Evolutionary conservation across 2,329 filamentous ascomycete genomes (phyloP), one percentile per base, ranked within the genome.

Genomic region (Alternaria novae-zelandiae): DNA sequence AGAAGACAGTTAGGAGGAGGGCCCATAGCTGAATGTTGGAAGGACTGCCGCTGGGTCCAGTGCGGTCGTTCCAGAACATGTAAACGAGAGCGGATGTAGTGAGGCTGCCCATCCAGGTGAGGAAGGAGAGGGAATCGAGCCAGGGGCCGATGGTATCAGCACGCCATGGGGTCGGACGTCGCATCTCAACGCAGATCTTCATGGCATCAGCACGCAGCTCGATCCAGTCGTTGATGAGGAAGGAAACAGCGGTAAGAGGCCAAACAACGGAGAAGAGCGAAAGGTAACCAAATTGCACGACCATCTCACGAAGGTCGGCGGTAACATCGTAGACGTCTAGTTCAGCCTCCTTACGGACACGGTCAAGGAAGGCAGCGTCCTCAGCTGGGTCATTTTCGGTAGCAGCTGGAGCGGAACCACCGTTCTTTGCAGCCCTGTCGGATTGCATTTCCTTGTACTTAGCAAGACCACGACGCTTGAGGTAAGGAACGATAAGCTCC

Each of bases 101-200:
- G 63, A 98, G 84, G 69, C 91, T 96, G 44, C 96, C 96, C 23
- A 97, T 84, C 96, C 96, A 98, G 4, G 93, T 91, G n/a, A 98
- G 84, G 78, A 98, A 96, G 15, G 90, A 90, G 3, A 99, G 85
- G 1, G 92, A 90, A 68, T 94, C 88, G 12, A 98, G 84, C 91
- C 94, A 98, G 1, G 96, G 94, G 0, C 96, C 96, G 70, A 99
- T 98, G 1, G 92, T 96, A 81, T 98, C 96, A 2, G 93, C 90
- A 57, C 96, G 89, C 87, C 91, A 93, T 1, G 96, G 96, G 41
- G 92, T 93, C 0, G 96, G 96, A 4, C 96, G 90, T 74, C 95
- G 91, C 84, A 93, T 94, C 79, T 94, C 91, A 51, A 93, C 86
- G 59, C 94, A 94, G 72, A 98, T 97, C 80, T 99, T 99, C 82